Evolutionary conservation across 208 protist genomes (phyloP).

Genomic region (Wallacemonas collosoma): DNA sequence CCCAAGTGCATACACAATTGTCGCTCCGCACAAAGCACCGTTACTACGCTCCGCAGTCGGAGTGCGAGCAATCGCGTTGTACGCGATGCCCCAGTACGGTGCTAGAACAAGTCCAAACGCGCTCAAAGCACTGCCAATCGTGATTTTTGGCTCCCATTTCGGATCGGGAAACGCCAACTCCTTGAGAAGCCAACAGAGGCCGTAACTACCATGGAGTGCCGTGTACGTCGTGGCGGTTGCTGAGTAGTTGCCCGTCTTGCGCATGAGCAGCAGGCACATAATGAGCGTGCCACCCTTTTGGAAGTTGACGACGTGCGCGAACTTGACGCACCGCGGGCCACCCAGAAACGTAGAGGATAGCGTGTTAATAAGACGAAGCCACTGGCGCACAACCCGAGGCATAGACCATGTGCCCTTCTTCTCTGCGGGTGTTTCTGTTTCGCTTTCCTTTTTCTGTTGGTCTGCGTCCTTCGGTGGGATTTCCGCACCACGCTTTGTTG

Average conservation of each 20-base stretch:
- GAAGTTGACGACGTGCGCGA: slow-evolving; percentile 80
- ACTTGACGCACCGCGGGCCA: slow-evolving; percentile 62
- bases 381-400: slow-evolving; percentile 36
- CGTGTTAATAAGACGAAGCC: slow-evolving; percentile 52
- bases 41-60: slow-evolving; percentile 43
- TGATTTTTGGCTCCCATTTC: slow-evolving; percentile 75
- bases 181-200: slow-evolving; percentile 89
- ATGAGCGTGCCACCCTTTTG: slow-evolving; percentile 79
- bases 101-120: slow-evolving; percentile 53
- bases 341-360: slow-evolving; percentile 52
- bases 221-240: slow-evolving; percentile 85
- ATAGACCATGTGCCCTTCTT: slow-evolving; percentile 12
- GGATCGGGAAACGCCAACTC: slow-evolving; percentile 81
- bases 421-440: not conserved
- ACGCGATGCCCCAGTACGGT: slow-evolving; percentile 86
- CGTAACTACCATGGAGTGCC: slow-evolving; percentile 86
- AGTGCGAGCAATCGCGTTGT: slow-evolving; percentile 61
- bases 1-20: slow-evolving; percentile 64
- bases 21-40: slow-evolving; percentile 44
- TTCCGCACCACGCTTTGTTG: not conserved
- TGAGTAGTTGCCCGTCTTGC: slow-evolving; percentile 63
- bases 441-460: slow-evolving; percentile 7
- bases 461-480: not conserved
- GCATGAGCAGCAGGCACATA: slow-evolving; percentile 73
- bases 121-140: slow-evolving; percentile 51